phyloP scores from a whole-genome alignment of 2,329 filamentous ascomycete species.

The Fusarium sp. region DNA sequence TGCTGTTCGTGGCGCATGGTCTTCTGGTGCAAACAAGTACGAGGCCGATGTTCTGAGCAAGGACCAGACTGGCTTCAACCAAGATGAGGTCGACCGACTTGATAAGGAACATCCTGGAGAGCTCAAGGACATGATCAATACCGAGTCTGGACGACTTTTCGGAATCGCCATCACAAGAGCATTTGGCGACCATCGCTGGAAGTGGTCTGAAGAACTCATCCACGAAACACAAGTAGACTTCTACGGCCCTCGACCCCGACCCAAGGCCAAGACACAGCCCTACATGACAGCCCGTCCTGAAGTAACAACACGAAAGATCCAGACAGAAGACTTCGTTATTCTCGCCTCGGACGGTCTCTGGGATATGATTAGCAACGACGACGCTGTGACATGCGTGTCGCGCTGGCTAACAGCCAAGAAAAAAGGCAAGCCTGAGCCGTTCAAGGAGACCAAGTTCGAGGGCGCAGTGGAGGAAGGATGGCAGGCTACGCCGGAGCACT shows the following conservation, averaged over 20 bases:
- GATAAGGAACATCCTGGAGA: constrained; percentile 74
- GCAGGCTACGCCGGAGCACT: constrained; percentile 64
- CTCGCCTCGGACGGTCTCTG: constrained; percentile 78
- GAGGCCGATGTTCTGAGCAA: constrained; percentile 68
- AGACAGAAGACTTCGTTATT: constrained; percentile 71
- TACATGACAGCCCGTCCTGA: constrained; percentile 79
- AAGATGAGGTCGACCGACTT: constrained; percentile 70
- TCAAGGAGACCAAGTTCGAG: constrained; percentile 38
- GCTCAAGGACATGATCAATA: constrained; percentile 64
- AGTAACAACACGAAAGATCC: constrained; percentile 69
- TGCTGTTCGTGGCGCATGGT: constrained; percentile 71
- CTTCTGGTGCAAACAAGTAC: constrained; percentile 62
- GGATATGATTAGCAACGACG: constrained; percentile 70
- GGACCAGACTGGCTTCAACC: constrained; percentile 78
- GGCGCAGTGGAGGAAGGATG: constrained; percentile 45
- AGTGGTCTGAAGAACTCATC: constrained; percentile 69
- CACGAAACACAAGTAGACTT: constrained; percentile 59
- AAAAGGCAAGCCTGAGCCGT: constrained; percentile 46
- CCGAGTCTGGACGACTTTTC: constrained; percentile 70
- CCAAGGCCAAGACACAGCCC: constrained; percentile 69
- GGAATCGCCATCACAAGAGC: constrained; percentile 75
- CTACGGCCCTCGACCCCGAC: constrained; percentile 62
- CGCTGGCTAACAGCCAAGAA: constrained; percentile 63
- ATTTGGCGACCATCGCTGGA: constrained; percentile 79
- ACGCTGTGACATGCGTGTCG: constrained; percentile 71